Conservation (phyloP, 345 rosid genomes). For the Ceriops decandra region DNA sequence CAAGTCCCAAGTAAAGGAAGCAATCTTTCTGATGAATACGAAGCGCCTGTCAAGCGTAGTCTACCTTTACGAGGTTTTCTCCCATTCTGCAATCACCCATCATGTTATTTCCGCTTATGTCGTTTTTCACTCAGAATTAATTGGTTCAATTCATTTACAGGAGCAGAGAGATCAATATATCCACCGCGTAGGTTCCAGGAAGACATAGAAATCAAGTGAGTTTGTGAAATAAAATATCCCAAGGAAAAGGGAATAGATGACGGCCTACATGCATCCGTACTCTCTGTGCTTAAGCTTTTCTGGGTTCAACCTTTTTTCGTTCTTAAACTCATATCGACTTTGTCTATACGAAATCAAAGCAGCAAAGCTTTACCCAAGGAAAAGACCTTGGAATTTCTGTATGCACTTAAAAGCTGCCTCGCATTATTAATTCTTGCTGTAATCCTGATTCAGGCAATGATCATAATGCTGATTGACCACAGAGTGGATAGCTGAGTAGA, state of each 20-base stretch:
- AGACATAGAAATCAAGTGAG: background rate
- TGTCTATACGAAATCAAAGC: too few species aligned
- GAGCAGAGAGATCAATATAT: background rate
- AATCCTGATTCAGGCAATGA: too few species aligned
- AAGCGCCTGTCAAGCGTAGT: background rate
- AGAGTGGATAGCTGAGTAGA: background rate
- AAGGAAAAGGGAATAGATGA: background rate
- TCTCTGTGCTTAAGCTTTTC: too few species aligned
- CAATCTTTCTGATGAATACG: background rate
- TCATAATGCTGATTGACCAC: background rate
- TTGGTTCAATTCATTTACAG: background rate
- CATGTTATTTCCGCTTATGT: background rate
- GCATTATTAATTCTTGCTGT: too few species aligned
- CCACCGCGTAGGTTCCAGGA: background rate
- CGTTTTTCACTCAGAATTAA: background rate
- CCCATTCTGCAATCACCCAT: background rate
- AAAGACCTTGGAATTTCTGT: too few species aligned
- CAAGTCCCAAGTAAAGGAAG: background rate
- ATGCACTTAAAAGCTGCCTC: too few species aligned
- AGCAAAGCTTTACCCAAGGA: too few species aligned
- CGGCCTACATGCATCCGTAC: too few species aligned
- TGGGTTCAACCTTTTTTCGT: too few species aligned
- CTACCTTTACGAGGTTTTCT: background rate
- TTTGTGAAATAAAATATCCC: constrained; percentile 11
- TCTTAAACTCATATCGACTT: too few species aligned